Evolutionary conservation across 345 rosid genomes (phyloP).

Genomic region (Punica granatum): DNA sequence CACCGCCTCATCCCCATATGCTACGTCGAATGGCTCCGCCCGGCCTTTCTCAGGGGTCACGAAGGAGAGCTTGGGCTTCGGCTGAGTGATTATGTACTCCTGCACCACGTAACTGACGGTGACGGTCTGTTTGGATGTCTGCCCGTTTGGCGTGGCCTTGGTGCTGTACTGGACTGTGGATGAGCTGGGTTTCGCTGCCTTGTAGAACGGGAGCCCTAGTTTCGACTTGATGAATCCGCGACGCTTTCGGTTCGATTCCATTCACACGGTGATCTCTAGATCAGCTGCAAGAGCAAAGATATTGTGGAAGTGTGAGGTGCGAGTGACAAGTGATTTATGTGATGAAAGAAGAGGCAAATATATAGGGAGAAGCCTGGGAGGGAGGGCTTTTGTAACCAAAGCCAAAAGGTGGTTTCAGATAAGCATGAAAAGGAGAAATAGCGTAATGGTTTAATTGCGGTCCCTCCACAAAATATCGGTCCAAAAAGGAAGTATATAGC

Average conservation of each 20-base stretch:
- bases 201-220: slow-evolving; percentile 31
- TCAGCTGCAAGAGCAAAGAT: background rate
- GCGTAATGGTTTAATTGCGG: slow-evolving; percentile 20
- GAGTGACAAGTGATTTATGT: slow-evolving; percentile 1
- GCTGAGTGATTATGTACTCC: slow-evolving; percentile 26
- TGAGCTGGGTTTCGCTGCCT: slow-evolving; percentile 20
- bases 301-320: slow-evolving; percentile 3
- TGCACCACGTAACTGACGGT: slow-evolving; percentile 18
- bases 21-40: slow-evolving; percentile 24
- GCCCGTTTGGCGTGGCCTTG: slow-evolving; percentile 22
- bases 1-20: slow-evolving; percentile 29
- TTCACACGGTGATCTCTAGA: background rate
- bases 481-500: too few species aligned
- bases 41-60: slow-evolving; percentile 17
- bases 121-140: slow-evolving; percentile 13
- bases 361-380: slow-evolving; percentile 19
- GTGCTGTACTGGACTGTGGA: slow-evolving; percentile 19
- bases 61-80: slow-evolving; percentile 32
- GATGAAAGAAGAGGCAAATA: slow-evolving; percentile 2
- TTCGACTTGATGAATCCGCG: slow-evolving; percentile 49
- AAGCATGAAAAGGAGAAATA: slow-evolving; percentile 12
- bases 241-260: slow-evolving; percentile 43
- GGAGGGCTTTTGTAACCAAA: background rate
- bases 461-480: slow-evolving; percentile 21
- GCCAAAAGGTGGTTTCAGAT: slow-evolving; percentile 16